These are phyloP conservation scores for Dipodascus geniculatus DNA, from an alignment of 805 yeast species.

Conservation along the genomic window DNA sequence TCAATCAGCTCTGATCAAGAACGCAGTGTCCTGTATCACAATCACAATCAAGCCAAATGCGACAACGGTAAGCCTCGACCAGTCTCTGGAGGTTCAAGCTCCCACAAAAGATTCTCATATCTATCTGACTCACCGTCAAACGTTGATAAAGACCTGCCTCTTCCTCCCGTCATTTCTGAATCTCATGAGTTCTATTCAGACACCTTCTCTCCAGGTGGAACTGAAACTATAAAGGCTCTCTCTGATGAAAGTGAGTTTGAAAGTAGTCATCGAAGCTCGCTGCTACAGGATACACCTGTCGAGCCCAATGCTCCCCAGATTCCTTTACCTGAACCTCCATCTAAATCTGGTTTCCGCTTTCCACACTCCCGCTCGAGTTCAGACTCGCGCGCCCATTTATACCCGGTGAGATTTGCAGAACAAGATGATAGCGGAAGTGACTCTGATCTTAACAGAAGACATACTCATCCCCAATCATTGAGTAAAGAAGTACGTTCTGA, in stretches of 20 bases:
- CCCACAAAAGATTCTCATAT: background rate
- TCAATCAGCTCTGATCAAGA: slow-evolving; percentile 1
- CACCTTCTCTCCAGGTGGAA: background rate
- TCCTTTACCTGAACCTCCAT: background rate
- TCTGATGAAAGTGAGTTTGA: background rate
- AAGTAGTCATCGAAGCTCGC: background rate
- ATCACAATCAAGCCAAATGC: background rate
- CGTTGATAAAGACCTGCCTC: background rate
- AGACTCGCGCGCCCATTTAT: background rate
- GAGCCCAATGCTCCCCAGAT: background rate
- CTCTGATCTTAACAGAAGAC: background rate
- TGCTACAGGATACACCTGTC: background rate
- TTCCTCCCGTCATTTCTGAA: background rate
- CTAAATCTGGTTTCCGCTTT: background rate
- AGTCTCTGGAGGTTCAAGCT: background rate
- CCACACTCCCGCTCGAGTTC: background rate
- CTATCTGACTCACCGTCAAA: background rate
- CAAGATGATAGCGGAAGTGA: background rate
- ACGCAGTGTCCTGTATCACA: background rate
- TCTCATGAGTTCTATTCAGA: background rate
- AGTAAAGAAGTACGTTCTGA: background rate
- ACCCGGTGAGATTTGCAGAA: background rate
- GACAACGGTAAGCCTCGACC: background rate
- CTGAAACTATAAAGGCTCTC: background rate
- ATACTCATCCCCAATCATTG: background rate